Evolutionary conservation across 441 rosid species (phyloP).

Genomic region (Gossypium gossypioides): DNA sequence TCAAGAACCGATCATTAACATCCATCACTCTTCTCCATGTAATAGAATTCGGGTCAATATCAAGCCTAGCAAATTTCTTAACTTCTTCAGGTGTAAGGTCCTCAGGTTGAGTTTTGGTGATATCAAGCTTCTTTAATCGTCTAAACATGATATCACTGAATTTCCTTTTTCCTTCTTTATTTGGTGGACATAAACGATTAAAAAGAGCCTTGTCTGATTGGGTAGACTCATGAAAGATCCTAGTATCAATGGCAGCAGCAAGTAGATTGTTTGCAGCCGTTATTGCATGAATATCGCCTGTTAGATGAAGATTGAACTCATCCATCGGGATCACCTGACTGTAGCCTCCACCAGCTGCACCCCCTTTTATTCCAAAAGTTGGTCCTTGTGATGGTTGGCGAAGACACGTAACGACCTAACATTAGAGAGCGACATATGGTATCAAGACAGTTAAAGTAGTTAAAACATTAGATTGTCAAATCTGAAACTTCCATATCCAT

Average conservation of each 20-base stretch:
- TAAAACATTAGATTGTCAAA: background rate
- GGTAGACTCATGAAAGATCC: constrained; percentile 80
- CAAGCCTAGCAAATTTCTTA: constrained; percentile 77
- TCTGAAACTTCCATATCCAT: background rate
- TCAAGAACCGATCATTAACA: constrained; percentile 83
- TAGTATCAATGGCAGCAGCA: constrained; percentile 94
- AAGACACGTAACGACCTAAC: constrained; percentile 81
- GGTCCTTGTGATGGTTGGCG: constrained; percentile 99
- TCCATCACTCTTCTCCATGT: constrained; percentile 99
- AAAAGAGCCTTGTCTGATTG: constrained; percentile 93
- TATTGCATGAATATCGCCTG: constrained; percentile 96
- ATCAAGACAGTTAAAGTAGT: background rate
- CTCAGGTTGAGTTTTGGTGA: constrained; percentile 66
- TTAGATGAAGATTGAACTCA: constrained; percentile 92
- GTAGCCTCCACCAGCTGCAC: constrained; percentile 98
- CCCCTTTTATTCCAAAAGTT: constrained; percentile 96
- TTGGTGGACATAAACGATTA: constrained; percentile 70
- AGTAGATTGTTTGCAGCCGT: constrained; percentile 97
- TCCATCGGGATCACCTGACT: constrained; percentile 99
- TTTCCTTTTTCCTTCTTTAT: constrained; percentile 74
- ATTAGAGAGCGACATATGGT: constrained; percentile 3
- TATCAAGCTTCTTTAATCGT: constrained; percentile 77
- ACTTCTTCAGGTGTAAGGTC: constrained; percentile 77
- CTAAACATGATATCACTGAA: constrained; percentile 77
- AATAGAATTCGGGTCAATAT: constrained; percentile 69